phyloP scores from a whole-genome alignment of 495 filamentous ascomycete species.

The Hypomontagnella monticulosa region DNA sequence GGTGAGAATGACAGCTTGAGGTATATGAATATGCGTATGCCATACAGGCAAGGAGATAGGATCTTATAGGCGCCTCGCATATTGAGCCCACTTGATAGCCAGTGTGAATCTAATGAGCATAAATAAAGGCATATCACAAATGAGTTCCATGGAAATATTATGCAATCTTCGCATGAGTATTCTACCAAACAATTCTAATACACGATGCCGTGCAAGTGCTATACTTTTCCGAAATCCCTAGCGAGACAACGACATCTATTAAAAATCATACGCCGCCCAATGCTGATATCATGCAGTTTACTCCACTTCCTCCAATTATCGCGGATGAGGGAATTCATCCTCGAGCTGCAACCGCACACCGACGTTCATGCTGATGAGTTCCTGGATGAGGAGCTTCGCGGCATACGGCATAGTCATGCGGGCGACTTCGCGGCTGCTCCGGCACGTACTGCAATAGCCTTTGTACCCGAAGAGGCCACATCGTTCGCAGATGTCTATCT shows the following conservation, averaged over 20 bases:
- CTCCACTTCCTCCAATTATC: conserved; percentile 29
- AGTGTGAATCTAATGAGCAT: background rate
- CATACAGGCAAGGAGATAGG: background rate
- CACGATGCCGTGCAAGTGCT: conserved; percentile 2
- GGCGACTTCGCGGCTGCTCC: conserved; percentile 78
- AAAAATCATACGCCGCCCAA: conserved; percentile 39
- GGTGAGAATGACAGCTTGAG: background rate
- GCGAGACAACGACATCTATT: conserved; percentile 17
- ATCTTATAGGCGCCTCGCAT: background rate
- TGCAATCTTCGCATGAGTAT: too few species aligned
- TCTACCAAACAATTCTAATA: background rate
- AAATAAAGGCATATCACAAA: background rate
- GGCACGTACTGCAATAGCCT: conserved; percentile 91
- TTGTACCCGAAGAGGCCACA: conserved; percentile 96
- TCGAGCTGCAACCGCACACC: conserved; percentile 84
- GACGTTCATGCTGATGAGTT: conserved; percentile 97
- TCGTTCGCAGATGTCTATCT: conserved; percentile 89
- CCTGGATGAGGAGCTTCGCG: conserved; percentile 95
- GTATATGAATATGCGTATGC: background rate
- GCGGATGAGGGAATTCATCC: conserved; percentile 83
- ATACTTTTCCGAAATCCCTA: conserved; percentile 25
- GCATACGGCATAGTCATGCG: conserved; percentile 99
- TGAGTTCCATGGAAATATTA: too few species aligned
- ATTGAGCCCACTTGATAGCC: background rate
- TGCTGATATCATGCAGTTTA: conserved; percentile 24